phyloP scores from a whole-genome alignment of 1,284 basidiomycete genomes.

The Moesziomyces sp. region DNA sequence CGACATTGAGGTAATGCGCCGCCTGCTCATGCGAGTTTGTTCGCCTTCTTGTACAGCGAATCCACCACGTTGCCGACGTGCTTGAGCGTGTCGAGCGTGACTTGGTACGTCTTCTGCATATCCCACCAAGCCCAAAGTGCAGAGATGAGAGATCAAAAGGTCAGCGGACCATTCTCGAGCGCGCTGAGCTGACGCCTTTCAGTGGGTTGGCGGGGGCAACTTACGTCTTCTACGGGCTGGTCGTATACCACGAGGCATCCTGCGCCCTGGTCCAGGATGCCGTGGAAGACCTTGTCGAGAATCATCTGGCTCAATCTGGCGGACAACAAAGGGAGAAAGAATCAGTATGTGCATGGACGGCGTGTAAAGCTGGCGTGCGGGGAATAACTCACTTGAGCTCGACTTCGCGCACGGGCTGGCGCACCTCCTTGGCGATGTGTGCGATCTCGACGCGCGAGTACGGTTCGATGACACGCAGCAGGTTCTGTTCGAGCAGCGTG shows the following conservation, averaged over 20 bases:
- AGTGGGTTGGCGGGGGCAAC: conserved; percentile 15
- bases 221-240: conserved; percentile 78
- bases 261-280: conserved; percentile 92
- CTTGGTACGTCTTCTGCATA: conserved; percentile 81
- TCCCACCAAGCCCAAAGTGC: no score
- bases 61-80: conserved; percentile 92
- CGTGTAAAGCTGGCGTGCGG: no score
- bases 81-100: conserved; percentile 86
- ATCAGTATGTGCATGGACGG: no score
- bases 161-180: no score
- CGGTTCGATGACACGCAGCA: conserved; percentile 92
- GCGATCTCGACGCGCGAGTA: conserved; percentile 91
- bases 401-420: conserved; percentile 88
- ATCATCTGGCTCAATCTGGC: conserved; percentile 92
- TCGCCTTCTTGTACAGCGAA: conserved; percentile 78
- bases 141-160: no score
- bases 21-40: conserved; percentile 23
- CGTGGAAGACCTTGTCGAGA: conserved; percentile 91
- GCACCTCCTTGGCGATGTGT: conserved; percentile 87
- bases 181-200: no score
- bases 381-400: conserved; percentile 82
- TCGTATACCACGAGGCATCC: conserved; percentile 92
- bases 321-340: background rate
- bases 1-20: background rate
- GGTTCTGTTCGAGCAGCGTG: conserved; percentile 92